Percentiles rank a stretch among this genome's conserved stretches.
Evolutionary conservation across 768 basidiomycete species (phyloP).

Genomic region (Boletus subparvulus): DNA sequence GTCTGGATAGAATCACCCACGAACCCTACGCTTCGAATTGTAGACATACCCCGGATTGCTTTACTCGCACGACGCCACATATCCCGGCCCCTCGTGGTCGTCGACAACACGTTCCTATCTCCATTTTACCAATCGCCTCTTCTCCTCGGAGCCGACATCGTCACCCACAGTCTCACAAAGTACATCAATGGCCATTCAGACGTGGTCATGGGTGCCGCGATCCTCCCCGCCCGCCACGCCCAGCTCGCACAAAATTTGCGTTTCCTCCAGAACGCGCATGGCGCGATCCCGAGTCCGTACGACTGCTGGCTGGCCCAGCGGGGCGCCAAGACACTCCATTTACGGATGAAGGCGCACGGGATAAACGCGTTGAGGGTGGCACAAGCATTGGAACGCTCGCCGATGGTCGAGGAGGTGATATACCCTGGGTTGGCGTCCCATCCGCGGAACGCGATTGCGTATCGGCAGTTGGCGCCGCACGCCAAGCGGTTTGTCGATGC

Average conservation of each 20-base stretch:
- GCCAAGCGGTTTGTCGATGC: conserved; percentile 62
- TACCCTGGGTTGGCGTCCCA: conserved; percentile 81
- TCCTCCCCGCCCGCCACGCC: conserved; percentile 59
- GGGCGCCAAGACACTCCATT: conserved; percentile 86
- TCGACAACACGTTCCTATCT: conserved; percentile 94
- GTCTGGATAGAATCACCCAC: conserved; percentile 96
- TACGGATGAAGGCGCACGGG: conserved; percentile 88
- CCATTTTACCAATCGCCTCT: conserved; percentile 91
- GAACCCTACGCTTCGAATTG: conserved; percentile 87
- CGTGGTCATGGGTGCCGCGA: conserved; percentile 84
- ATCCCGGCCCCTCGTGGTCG: conserved; percentile 71
- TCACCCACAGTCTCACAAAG: conserved; percentile 82
- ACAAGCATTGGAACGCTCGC: conserved; percentile 49
- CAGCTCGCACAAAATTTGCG: conserved; percentile 56
- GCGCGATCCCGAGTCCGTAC: conserved; percentile 80
- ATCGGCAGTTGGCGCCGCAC: conserved; percentile 61
- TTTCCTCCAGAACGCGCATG: conserved; percentile 89
- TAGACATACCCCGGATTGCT: conserved; percentile 74
- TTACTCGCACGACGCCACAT: conserved; percentile 62
- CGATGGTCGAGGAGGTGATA: conserved; percentile 73
- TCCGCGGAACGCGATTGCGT: conserved; percentile 65
- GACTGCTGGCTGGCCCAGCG: conserved; percentile 91
- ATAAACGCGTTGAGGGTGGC: conserved; percentile 79
- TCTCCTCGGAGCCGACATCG: conserved; percentile 80
- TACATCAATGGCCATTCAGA: conserved; percentile 95